phyloP scores from a whole-genome alignment of 1,284 basidiomycete genomes.

The Heterobasidion irregulare region DNA sequence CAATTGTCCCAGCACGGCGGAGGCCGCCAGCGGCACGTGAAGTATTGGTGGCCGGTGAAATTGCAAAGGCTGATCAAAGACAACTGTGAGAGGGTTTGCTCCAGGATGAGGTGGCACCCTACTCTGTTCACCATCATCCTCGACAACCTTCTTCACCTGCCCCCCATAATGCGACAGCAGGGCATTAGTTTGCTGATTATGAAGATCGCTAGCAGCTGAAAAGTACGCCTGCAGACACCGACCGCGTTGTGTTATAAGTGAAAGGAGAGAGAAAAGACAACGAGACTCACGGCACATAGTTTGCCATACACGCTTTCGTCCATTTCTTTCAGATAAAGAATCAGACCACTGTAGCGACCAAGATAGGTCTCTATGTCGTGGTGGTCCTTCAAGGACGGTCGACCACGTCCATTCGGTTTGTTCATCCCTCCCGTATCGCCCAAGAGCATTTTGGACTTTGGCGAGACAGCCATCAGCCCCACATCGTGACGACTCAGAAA shows the following conservation, averaged over 20 bases:
- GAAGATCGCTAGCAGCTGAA: slow-evolving; percentile 73
- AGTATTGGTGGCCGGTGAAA: slow-evolving; percentile 29
- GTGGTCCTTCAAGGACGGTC: slow-evolving; percentile 53
- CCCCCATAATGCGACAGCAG: slow-evolving; percentile 56
- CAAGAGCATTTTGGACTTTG: slow-evolving; percentile 56
- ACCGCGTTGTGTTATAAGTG: background rate
- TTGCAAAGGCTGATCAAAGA: slow-evolving; percentile 36
- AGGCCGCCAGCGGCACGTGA: slow-evolving; percentile 49
- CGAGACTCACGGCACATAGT: slow-evolving; percentile 69
- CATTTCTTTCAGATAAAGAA: slow-evolving; percentile 95
- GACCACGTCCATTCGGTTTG: slow-evolving; percentile 31
- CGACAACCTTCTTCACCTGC: slow-evolving; percentile 55
- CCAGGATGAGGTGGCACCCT: slow-evolving; percentile 7
- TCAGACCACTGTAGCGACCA: slow-evolving; percentile 82
- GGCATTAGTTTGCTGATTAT: slow-evolving; percentile 71
- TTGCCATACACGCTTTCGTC: slow-evolving; percentile 80
- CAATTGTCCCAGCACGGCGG: slow-evolving; percentile 69
- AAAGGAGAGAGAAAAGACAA: background rate
- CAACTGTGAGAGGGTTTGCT: background rate
- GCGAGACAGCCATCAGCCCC: background rate
- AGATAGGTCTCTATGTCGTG: slow-evolving; percentile 74
- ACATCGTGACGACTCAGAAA: background rate
- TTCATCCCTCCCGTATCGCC: slow-evolving; percentile 50
- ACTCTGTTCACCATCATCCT: slow-evolving; percentile 70
- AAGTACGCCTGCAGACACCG: slow-evolving; percentile 68